Conservation (phyloP, 805 yeast genomes). For the Tetrapisispora arboricola region DNA sequence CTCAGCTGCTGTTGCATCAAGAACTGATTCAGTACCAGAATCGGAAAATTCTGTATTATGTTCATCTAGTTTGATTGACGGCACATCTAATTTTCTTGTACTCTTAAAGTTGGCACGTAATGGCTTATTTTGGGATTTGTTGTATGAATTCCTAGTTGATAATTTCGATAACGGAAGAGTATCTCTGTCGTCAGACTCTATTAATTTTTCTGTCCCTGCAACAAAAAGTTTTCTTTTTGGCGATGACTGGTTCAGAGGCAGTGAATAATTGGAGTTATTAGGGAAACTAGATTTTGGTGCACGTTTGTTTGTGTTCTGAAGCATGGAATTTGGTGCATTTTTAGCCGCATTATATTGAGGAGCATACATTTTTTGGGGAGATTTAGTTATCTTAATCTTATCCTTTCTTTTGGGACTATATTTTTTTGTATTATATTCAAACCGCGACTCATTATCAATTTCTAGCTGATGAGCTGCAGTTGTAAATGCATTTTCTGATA, state of each 20-base stretch:
- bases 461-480: constrained; percentile 24
- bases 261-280: background rate
- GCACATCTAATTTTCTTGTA: constrained; percentile 7
- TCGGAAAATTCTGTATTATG: background rate
- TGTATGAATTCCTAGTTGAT: background rate
- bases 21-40: background rate
- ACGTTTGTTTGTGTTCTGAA: background rate
- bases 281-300: background rate
- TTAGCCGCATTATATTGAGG: constrained; percentile 9
- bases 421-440: background rate
- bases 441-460: constrained; percentile 2
- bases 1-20: constrained; percentile 27
- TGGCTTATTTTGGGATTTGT: background rate
- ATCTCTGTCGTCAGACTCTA: background rate
- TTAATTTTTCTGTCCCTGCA: background rate
- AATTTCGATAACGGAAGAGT: background rate
- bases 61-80: constrained; percentile 12
- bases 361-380: constrained; percentile 6
- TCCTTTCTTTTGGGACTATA: background rate
- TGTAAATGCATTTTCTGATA: constrained; percentile 14
- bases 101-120: background rate
- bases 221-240: background rate
- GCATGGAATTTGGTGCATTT: background rate
- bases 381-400: background rate
- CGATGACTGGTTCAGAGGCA: background rate